Base-by-base conservation (phyloP, 129 eudicot species). In the Apium graveolens region DNA sequence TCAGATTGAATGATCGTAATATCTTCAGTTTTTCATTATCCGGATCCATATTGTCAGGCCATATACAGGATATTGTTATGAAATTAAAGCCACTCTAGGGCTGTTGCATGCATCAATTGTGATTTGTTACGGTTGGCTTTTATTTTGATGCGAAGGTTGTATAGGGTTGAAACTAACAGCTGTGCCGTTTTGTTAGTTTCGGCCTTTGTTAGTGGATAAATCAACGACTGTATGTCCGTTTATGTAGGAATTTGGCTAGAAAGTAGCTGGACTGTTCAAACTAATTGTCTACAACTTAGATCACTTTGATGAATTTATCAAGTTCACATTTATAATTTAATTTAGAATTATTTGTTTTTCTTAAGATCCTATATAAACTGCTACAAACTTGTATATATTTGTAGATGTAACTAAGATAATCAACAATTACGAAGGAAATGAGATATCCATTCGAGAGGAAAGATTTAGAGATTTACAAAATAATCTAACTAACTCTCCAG, bases 31-130 rank as follows among this genome's bases (percentile, higher is more conserved):
- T 77, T 35, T 65, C 79, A 29, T 62, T 74, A 46, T 87, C 81
- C 32, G 84, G 24, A 45, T 80, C 90, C 90, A 87, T 87, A 41
- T 34, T 43, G 6, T 24, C n/a, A n/a, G 70, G 39, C 34, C 76
- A 76, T n/a, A 73, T 75, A 60, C 39, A 3, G 26, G n/a, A 32
- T 77, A 21, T 24, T 55, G 48, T 8, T 37, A 20, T 3, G 43
- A 38, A 53, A 76, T 66, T 32, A 5, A 76, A 6, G 48, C 16
- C 42, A 60, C 17, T 45, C 46, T 32, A 24, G 62, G 79, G 78
- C 35, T 35, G 31, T 35, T 35, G 34, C 37, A 70, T 38, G 74
- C 74, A 70, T 5, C 7, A 65, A 31, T 49, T 57, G 79, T 43
- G 26, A 75, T 42, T 7, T 75, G 31, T n/a, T 24, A 18, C 65